Evolutionary conservation across 129 eudicot species (phyloP).

Genomic region (Escallonia rubra): DNA sequence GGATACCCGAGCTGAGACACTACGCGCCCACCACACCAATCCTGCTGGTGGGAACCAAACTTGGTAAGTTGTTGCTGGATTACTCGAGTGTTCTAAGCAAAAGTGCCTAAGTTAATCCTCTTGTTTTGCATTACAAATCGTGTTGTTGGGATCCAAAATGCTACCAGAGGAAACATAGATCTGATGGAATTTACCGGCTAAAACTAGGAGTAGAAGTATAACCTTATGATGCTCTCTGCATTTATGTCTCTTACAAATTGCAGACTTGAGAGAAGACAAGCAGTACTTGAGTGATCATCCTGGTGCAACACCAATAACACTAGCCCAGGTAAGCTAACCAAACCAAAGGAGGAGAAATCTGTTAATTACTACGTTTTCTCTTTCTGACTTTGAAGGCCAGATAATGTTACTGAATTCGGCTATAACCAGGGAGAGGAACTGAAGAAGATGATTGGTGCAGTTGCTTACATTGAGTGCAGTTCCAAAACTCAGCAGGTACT

Average conservation of each 20-base stretch:
- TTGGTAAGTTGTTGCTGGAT: constrained; percentile 35
- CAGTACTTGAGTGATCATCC: constrained; percentile 69
- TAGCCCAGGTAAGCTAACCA: constrained; percentile 38
- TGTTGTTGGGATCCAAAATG: no score
- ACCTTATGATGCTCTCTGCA: no score
- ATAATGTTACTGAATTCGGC: background rate
- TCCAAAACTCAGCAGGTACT: constrained; percentile 75
- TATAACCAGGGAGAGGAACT: constrained; percentile 64
- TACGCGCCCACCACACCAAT: constrained; percentile 71
- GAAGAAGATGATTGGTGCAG: constrained; percentile 63
- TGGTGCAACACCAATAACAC: constrained; percentile 49
- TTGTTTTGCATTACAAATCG: no score
- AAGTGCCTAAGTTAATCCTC: no score
- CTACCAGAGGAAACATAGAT: no score
- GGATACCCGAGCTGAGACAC: constrained; percentile 75
- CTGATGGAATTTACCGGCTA: no score
- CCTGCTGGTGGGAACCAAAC: constrained; percentile 80
- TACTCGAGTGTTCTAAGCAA: no score
- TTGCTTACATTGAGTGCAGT: constrained; percentile 70
- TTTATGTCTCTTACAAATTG: background rate
- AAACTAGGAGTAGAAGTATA: no score
- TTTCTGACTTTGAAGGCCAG: no score
- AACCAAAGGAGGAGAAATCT: background rate
- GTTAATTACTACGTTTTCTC: no score
- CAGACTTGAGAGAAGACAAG: constrained; percentile 72